phyloP scores from a whole-genome alignment of 2,329 filamentous ascomycete genomes.

The Aphanocladium album region DNA sequence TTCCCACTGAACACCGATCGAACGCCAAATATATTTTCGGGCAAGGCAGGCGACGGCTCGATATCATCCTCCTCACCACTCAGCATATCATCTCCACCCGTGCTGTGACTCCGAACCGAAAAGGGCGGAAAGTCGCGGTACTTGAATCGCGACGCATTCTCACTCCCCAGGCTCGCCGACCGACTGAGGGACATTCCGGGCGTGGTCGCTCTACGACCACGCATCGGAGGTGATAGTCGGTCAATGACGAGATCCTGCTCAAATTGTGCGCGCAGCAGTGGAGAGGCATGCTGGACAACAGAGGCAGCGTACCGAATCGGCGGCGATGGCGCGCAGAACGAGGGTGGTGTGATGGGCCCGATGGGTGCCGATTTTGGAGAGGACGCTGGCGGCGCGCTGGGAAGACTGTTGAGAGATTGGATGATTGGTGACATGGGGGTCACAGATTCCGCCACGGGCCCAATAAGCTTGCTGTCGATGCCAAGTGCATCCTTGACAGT shows the following conservation, averaged over 20 bases:
- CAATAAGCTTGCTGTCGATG: constrained; percentile 23
- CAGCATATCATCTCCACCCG: constrained; percentile 17
- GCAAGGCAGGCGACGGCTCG: constrained; percentile 27
- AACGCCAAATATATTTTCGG: constrained; percentile 29
- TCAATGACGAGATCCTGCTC: constrained; percentile 36
- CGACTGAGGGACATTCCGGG: constrained; percentile 26
- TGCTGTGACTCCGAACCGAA: constrained; percentile 30
- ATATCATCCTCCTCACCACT: constrained; percentile 18
- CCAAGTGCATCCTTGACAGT: constrained; percentile 28
- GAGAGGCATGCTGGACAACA: constrained; percentile 26
- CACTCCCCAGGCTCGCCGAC: constrained; percentile 30
- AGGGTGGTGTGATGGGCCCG: constrained; percentile 20
- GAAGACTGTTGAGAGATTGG: constrained; percentile 22
- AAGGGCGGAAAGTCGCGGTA: constrained; percentile 33
- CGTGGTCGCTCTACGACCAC: constrained; percentile 18
- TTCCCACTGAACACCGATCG: constrained; percentile 10
- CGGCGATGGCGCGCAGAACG: constrained; percentile 22
- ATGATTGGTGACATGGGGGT: constrained; percentile 29
- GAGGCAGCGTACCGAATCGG: constrained; percentile 24
- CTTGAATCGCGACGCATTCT: constrained; percentile 23
- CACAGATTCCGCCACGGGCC: constrained; percentile 9
- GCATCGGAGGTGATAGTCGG: constrained; percentile 30
- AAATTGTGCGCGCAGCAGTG: constrained; percentile 30
- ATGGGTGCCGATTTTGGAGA: constrained; percentile 24
- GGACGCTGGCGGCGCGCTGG: neutral